Conservation (phyloP, 225 moss, liverwort and hornwort species). For the Bryoerythrophyllum caledonicum region DNA sequence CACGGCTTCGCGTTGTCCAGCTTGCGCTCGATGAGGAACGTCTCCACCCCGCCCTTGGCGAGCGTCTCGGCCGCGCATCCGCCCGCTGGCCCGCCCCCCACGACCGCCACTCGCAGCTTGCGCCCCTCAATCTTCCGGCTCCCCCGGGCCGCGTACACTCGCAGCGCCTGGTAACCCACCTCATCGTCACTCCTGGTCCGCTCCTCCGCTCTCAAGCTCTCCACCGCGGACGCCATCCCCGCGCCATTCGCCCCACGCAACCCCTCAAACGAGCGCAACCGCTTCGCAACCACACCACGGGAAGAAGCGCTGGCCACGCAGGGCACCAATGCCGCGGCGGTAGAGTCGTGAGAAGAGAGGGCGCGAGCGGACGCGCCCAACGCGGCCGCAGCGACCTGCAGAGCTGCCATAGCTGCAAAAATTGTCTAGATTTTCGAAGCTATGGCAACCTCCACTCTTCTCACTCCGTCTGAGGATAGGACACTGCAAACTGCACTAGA, state of each 20-base stretch:
- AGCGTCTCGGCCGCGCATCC: conserved; percentile 92
- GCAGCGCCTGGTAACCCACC: conserved; percentile 29
- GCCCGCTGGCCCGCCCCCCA: conserved; percentile 92
- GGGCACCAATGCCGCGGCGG: conserved; percentile 16
- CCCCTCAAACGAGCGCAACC: conserved; percentile 45
- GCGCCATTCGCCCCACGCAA: conserved; percentile 30
- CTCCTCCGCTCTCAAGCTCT: conserved; percentile 26
- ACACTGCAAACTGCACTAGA: neutral
- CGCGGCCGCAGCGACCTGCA: conserved; percentile 32
- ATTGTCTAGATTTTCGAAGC: neutral
- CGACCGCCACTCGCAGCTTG: conserved; percentile 92
- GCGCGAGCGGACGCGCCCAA: conserved; percentile 18
- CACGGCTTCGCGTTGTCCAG: conserved; percentile 89
- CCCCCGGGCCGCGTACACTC: conserved; percentile 62
- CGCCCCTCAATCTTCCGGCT: conserved; percentile 76
- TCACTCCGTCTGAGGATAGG: too few relatives aligned
- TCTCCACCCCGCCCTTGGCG: conserved; percentile 76
- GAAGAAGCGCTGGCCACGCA: conserved; percentile 8
- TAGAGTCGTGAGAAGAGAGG: neutral
- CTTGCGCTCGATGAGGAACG: conserved; percentile 89
- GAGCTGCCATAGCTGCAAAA: conserved; percentile 32
- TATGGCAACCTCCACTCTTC: neutral
- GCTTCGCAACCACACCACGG: neutral
- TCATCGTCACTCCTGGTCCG: neutral
- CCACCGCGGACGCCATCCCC: conserved; percentile 32